phyloP scores from a whole-genome alignment of 352 stramenopile species.

The Phytopythium montanum region DNA sequence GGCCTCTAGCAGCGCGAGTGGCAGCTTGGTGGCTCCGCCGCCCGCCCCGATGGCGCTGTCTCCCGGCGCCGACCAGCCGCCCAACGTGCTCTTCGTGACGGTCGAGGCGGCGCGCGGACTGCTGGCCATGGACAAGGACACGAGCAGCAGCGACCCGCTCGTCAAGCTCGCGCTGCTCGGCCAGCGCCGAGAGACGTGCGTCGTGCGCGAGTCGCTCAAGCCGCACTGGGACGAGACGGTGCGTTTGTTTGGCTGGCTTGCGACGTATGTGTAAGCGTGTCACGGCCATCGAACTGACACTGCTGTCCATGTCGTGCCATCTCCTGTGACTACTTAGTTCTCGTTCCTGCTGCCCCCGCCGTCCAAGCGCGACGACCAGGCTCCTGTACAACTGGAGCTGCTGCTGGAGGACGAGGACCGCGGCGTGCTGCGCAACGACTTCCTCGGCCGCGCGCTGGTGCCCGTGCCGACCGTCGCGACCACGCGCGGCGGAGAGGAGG shows the following conservation, averaged over 20 bases:
- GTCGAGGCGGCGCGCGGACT: conserved; percentile 74
- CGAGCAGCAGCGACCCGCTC: conserved; percentile 83
- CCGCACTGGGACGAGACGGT: conserved; percentile 68
- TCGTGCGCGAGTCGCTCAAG: conserved; percentile 69
- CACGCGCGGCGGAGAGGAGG: conserved; percentile 9
- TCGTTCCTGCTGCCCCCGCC: conserved; percentile 37
- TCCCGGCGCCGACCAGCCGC: conserved; percentile 11
- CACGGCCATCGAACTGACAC: too few relatives aligned
- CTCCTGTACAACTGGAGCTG: conserved; percentile 40
- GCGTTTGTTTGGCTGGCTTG: not conserved
- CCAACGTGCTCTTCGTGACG: conserved; percentile 67
- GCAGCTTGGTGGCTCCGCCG: conserved; percentile 5
- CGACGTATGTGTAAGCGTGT: too few relatives aligned
- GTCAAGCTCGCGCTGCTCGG: conserved; percentile 75
- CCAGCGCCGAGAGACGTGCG: conserved; percentile 64
- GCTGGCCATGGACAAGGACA: conserved; percentile 74
- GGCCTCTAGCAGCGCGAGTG: conserved; percentile 3
- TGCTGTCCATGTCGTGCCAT: not conserved
- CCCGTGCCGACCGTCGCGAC: conserved; percentile 8
- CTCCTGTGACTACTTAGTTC: conserved; percentile 16
- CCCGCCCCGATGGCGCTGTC: not conserved
- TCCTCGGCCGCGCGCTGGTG: conserved; percentile 51
- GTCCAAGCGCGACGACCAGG: conserved; percentile 10
- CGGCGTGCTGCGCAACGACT: conserved; percentile 57
- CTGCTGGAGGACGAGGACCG: conserved; percentile 63